These are phyloP conservation scores for Fraxinus nigra DNA, from an alignment of 305 asterid species.

Conservation along the genomic window DNA sequence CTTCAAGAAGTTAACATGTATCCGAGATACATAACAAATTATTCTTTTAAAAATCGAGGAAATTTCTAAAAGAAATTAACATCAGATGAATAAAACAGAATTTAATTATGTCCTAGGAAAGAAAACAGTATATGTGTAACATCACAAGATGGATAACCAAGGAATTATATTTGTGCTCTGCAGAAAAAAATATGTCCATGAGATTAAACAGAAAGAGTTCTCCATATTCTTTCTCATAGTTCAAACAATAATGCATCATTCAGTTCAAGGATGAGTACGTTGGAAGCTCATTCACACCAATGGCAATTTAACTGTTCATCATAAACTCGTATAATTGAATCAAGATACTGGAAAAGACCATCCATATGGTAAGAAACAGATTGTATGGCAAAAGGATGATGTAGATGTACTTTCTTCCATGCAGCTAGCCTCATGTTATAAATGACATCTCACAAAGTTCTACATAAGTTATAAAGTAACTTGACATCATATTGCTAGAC, in stretches of 20 bases:
- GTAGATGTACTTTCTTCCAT: neutral
- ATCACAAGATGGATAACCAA: neutral
- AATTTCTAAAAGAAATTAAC: neutral
- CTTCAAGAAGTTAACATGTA: neutral
- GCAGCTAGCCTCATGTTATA: neutral
- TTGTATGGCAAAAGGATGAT: neutral
- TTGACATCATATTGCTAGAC: constrained; percentile 7
- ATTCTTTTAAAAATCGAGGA: neutral
- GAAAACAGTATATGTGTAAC: neutral
- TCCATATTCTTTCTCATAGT: neutral
- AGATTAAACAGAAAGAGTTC: neutral
- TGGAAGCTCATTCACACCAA: neutral
- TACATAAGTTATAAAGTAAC: neutral
- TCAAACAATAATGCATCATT: neutral
- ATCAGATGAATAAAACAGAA: neutral
- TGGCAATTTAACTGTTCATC: neutral
- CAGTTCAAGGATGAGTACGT: neutral
- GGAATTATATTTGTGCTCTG: neutral
- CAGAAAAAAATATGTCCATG: neutral
- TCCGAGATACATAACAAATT: neutral
- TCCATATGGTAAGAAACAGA: constrained; percentile 3
- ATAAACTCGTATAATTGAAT: constrained; percentile 1
- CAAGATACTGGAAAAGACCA: neutral
- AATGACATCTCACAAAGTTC: neutral
- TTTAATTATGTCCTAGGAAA: neutral